phyloP scores from a whole-genome alignment of 768 basidiomycete species.

The Naganishia antarctica region DNA sequence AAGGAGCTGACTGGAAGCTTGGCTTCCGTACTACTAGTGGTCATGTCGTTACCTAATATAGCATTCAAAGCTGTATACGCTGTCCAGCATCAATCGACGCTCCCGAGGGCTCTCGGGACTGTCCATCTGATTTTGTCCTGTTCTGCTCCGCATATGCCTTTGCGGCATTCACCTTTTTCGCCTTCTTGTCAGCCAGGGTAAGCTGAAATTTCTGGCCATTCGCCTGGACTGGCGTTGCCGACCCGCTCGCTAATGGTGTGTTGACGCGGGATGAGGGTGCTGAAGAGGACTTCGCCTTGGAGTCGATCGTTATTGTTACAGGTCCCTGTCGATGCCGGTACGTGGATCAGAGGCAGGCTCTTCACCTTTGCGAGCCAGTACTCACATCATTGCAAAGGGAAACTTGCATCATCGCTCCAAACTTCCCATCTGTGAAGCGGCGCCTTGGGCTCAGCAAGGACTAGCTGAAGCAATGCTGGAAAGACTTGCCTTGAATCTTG shows the following conservation, averaged over 20 bases:
- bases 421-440: slow-evolving; percentile 66
- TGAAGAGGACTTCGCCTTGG: slow-evolving; percentile 4
- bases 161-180: slow-evolving; percentile 1
- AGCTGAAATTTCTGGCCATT: not conserved
- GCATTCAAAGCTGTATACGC: too few species aligned
- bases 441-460: not conserved
- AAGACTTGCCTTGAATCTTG: slow-evolving; percentile 67
- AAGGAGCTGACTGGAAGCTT: too few species aligned
- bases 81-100: too few species aligned
- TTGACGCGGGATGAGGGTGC: not conserved
- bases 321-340: not conserved
- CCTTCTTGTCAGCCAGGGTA: slow-evolving; percentile 10
- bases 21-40: too few species aligned
- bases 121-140: not conserved
- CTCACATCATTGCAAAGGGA: slow-evolving; percentile 68
- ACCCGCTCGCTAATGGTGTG: slow-evolving; percentile 4
- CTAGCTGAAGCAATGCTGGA: not conserved
- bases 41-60: too few species aligned
- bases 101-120: not conserved
- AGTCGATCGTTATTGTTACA: slow-evolving; percentile 13
- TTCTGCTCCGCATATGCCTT: not conserved
- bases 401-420: slow-evolving; percentile 96
- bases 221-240: not conserved
- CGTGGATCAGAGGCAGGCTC: not conserved
- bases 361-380: too few species aligned